These are phyloP conservation scores for Trifolium fragiferum DNA, from an alignment of 306 rosid species.

Conservation along the genomic window DNA sequence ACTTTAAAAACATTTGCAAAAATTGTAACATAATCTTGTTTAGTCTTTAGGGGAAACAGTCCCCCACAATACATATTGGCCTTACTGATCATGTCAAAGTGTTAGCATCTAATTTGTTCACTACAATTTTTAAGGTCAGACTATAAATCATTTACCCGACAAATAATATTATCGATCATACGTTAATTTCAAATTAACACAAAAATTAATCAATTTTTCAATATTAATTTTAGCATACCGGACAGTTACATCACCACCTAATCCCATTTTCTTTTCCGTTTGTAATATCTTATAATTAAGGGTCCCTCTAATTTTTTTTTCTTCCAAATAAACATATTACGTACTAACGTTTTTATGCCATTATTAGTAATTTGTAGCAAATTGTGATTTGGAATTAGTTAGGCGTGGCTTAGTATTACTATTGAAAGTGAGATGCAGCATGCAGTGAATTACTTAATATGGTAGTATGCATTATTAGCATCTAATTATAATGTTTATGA, in stretches of 20 bases:
- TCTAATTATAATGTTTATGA: conserved; percentile 42
- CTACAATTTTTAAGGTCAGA: background rate
- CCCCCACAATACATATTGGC: background rate
- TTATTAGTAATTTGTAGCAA: background rate
- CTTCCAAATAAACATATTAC: background rate
- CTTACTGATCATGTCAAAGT: background rate
- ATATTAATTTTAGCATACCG: background rate
- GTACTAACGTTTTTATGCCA: background rate
- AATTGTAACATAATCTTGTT: too few relatives aligned
- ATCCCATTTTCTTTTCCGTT: conserved; percentile 11
- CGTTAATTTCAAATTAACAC: background rate
- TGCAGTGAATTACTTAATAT: conserved; percentile 7
- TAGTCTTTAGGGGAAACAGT: background rate
- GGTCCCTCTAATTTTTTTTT: background rate
- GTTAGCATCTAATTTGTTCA: background rate
- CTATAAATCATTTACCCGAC: background rate
- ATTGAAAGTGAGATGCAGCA: conserved; percentile 30
- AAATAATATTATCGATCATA: background rate
- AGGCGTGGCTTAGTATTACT: conserved; percentile 13
- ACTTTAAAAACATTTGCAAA: too few relatives aligned
- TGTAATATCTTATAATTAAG: background rate
- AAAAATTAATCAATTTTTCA: background rate
- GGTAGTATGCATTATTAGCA: conserved; percentile 18
- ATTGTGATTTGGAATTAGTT: conserved; percentile 2
- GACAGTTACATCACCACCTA: conserved; percentile 2